Base-by-base conservation (phyloP, 2,329 filamentous ascomycete species). In the Clonostachys rosea region DNA sequence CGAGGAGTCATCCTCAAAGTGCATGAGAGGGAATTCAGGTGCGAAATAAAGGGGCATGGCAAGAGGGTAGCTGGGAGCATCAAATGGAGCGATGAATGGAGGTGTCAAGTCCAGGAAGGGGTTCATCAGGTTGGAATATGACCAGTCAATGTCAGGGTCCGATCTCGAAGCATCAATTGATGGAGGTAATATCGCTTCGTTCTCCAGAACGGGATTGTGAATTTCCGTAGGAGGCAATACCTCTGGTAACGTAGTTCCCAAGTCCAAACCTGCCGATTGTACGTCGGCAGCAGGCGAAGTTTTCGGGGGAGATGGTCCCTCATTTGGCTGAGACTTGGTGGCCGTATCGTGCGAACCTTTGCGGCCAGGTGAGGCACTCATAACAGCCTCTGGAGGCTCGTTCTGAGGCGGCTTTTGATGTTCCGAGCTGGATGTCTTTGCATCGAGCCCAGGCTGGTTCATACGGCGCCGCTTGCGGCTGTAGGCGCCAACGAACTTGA, bases 401-500 rank as follows among this genome's bases (percentile, higher is more conserved):
- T 39, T 39, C 34, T 14, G 13, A 14, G 36, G 36, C 14, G 10
- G 36, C 14, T 16, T 39, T 10, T 39, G 36, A 14, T 9, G 5
- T 6, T 40, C 18, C 30, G 42, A 24, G 37, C 33, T 40, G 14
- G 34, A 24, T 17, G 49, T 18, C 6, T 34, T 48, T 24, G 20
- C 5, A 24, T 24, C 20, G 20, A 8, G 6, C 20, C 20, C 20
- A 5, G 43, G 20, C 5, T 36, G 44, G 18, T 43, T 41, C 33
- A 24, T 37, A 34, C 49, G 50, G 12, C 52, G 52, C 6, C 54
- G 49, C 40, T 58, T 58, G 11, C 54, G 49, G 17, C 56, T 56
- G 10, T 40, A 49, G 10, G 47, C 53, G 16, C 56, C 54, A 7
- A 58, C 56, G n/a, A 58, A 58, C 45, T 57, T 55, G 55, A 58